Base-by-base conservation (phyloP, 2,329 filamentous ascomycete species). In the Neoarthrinium moseri region DNA sequence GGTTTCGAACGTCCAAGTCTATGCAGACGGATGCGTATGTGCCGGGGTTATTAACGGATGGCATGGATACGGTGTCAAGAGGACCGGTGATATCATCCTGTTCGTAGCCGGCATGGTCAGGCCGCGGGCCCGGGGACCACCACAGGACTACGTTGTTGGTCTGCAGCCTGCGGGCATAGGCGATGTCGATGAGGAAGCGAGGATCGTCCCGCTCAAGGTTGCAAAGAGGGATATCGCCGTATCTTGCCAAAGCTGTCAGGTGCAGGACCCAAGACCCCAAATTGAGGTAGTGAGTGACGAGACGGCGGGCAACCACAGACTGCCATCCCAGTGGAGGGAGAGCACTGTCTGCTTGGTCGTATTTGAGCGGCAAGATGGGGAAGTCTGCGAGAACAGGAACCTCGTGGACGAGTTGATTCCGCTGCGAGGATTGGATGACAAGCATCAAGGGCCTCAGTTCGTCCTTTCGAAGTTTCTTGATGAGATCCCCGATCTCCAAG, bases 1-100 rank as follows among this genome's bases (percentile, higher is more conserved):
- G 78, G 60, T 99, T 99, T 36, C 91, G 88, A 39, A 99, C 83
- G 51, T 95, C 90, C 12, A 99, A 70, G 56, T 99, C 94, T 51
- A 99, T 94, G 62, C 94, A 99, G 3, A 99, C 94, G 0, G 92
- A 96, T 2, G 91, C 87, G 64, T 95, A 99, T 0, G 92, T 95
- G 32, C 91, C 92, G 0, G 92, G 88, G 41, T 90, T 92, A 63
- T 99, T 99, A 63, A 96, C 82, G 12, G 86, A 86, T 1, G 94
- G 92, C 90, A 97, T 95, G 48, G 89, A 84, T 12, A 96, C 88
- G 10, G 80, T 87, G 54, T 99, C 92, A 22, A 97, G 77, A 2
- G 88, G 81, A 0, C 88, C 88, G 0, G 88, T 71, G 18, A 96
- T 81, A 64, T 97, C 90, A 58, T 99, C 95, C 51, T 86, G 88